Conservation (phyloP, 768 basidiomycete species). For the Hypholoma sublateritium region DNA sequence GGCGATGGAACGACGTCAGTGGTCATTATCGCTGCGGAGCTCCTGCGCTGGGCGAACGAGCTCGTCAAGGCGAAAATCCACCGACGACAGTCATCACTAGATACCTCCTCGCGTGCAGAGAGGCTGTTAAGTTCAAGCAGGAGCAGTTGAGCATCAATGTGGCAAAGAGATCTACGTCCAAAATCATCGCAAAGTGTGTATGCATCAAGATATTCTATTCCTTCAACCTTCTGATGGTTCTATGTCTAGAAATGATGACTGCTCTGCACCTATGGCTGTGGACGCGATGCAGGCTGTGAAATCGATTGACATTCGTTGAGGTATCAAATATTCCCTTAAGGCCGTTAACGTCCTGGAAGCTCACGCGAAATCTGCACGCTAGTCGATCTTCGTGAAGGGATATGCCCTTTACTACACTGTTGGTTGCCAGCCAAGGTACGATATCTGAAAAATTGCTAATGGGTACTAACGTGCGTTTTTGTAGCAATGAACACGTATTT, state of each 20-base stretch:
- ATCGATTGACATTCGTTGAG: constrained; percentile 90
- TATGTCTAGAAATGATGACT: constrained; percentile 81
- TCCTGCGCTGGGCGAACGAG: constrained; percentile 94
- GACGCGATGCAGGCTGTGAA: constrained; percentile 98
- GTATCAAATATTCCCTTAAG: constrained; percentile 98
- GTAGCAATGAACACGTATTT: constrained; percentile 96
- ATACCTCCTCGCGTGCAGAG: constrained; percentile 93
- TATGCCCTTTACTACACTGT: constrained; percentile 99
- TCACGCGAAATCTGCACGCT: constrained; percentile 92
- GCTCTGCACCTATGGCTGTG: constrained; percentile 98
- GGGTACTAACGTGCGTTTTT: not conserved
- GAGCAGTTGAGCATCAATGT: constrained; percentile 96
- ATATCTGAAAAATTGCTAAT: not conserved
- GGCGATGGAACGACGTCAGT: constrained; percentile 99
- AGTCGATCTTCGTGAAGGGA: constrained; percentile 92
- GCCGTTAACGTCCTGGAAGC: constrained; percentile 98
- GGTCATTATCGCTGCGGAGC: constrained; percentile 96
- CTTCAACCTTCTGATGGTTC: not conserved
- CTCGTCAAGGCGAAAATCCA: constrained; percentile 98
- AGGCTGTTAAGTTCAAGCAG: constrained; percentile 97
- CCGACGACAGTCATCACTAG: constrained; percentile 98
- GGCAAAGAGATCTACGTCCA: constrained; percentile 98
- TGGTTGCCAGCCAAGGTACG: constrained; percentile 95
- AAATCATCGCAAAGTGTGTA: constrained; percentile 93
- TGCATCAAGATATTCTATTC: not conserved